Conservation (phyloP, 768 basidiomycete species). For the Exidia glandulosa region DNA sequence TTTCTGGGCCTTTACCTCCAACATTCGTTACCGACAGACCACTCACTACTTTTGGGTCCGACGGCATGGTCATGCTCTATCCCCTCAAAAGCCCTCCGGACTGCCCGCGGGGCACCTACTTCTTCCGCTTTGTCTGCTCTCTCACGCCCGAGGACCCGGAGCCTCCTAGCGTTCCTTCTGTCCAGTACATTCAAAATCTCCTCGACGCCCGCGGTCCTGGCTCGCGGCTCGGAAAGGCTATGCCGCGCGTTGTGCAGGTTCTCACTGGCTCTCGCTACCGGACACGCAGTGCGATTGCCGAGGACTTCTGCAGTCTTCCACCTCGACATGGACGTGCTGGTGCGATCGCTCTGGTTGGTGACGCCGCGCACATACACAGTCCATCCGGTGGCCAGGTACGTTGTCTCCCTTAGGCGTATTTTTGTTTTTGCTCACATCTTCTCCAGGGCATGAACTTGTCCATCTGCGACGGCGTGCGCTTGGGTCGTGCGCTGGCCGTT, state of each 20-base stretch:
- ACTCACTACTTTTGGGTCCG: neutral
- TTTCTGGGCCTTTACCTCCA: neutral
- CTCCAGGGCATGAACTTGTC: constrained; percentile 52
- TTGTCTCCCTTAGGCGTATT: no score
- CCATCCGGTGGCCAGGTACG: constrained; percentile 41
- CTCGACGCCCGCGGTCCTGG: neutral
- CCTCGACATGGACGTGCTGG: neutral
- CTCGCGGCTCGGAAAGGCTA: neutral
- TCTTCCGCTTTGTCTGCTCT: neutral
- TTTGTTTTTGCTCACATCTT: no score
- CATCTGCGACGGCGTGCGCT: constrained; percentile 37
- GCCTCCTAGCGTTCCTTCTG: neutral
- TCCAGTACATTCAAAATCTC: neutral
- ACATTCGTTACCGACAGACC: neutral
- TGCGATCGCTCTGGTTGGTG: constrained; percentile 23
- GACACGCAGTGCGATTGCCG: constrained; percentile 2
- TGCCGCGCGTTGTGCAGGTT: neutral
- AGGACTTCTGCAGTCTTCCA: neutral
- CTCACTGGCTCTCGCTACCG: constrained; percentile 1
- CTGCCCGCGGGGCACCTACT: neutral
- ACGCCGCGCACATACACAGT: constrained; percentile 44
- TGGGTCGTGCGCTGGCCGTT: constrained; percentile 31
- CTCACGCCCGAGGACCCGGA: neutral
- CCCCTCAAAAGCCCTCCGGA: neutral
- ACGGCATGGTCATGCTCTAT: neutral